These are phyloP conservation scores for Eucalyptus polybractea DNA, from an alignment of 345 rosid genomes.

Conservation along the genomic window DNA sequence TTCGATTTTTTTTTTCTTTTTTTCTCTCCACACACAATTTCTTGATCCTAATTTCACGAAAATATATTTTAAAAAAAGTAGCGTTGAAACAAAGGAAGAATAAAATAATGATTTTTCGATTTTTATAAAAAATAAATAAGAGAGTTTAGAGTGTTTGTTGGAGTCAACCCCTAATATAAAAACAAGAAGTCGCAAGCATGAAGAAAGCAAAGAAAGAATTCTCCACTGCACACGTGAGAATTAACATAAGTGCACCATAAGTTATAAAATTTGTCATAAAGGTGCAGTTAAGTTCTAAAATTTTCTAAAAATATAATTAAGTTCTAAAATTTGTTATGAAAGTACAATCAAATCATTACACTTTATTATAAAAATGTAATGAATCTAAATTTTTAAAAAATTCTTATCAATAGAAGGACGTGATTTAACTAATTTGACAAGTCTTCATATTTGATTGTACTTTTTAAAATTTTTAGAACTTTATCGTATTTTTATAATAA, in stretches of 20 bases:
- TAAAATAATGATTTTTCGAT: too few relatives aligned
- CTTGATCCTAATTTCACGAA: not conserved
- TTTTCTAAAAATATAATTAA: too few relatives aligned
- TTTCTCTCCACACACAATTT: not conserved
- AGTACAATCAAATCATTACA: fast-evolving
- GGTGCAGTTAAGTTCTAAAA: fast-evolving
- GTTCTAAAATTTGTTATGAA: fast-evolving
- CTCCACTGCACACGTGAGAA: too few relatives aligned
- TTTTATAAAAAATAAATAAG: too few relatives aligned
- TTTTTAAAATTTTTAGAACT: fast-evolving
- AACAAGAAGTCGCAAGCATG: too few relatives aligned
- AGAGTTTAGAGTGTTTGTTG: not conserved
- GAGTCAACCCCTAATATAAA: too few relatives aligned
- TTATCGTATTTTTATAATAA: too few relatives aligned
- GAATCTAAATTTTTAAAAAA: too few relatives aligned
- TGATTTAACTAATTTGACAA: fast-evolving
- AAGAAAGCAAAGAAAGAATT: too few relatives aligned
- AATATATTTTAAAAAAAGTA: too few relatives aligned
- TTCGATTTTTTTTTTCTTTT: fast-evolving
- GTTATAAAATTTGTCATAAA: fast-evolving
- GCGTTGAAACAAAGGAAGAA: not conserved
- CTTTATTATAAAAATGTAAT: too few relatives aligned
- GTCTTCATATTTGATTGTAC: fast-evolving
- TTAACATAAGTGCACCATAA: too few relatives aligned
- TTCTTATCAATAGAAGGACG: fast-evolving